phyloP scores from a whole-genome alignment of 208 protist genomes.

The Phytomonas francai region DNA sequence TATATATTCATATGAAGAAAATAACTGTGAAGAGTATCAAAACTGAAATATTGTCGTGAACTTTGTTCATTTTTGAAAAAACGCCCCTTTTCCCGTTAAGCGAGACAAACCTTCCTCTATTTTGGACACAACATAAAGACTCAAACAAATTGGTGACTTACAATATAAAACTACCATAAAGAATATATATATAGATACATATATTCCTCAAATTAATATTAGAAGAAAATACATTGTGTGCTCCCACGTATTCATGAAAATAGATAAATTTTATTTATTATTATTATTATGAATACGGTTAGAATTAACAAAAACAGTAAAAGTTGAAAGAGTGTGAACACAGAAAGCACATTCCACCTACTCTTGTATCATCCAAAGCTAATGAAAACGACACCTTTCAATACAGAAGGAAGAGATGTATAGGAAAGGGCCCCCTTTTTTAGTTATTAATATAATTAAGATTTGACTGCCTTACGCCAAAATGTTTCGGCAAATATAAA shows the following conservation, averaged over 20 bases:
- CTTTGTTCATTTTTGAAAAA: slow-evolving; percentile 6
- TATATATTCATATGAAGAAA: slow-evolving; percentile 6
- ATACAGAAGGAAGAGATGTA: background rate
- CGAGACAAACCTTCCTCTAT: background rate
- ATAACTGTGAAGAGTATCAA: slow-evolving; percentile 3
- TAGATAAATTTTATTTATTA: slow-evolving; percentile 7
- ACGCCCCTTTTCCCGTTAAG: background rate
- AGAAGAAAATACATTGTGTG: slow-evolving; percentile 3
- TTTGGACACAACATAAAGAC: background rate
- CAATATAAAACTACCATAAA: slow-evolving; percentile 3
- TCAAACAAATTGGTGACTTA: background rate
- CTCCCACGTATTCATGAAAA: background rate
- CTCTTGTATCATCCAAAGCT: background rate
- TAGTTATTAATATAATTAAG: background rate
- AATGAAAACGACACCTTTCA: background rate
- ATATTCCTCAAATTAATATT: background rate
- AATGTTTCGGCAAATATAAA: slow-evolving; percentile 1
- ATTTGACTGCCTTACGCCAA: background rate
- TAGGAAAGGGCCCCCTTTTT: background rate
- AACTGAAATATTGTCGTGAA: background rate
- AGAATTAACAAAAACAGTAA: background rate
- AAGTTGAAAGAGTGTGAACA: background rate
- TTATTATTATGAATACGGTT: background rate
- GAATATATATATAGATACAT: background rate
- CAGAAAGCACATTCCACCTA: background rate